These are phyloP conservation scores for Claviceps capensis DNA, from an alignment of 2,329 filamentous ascomycete species.

Conservation along the genomic window DNA sequence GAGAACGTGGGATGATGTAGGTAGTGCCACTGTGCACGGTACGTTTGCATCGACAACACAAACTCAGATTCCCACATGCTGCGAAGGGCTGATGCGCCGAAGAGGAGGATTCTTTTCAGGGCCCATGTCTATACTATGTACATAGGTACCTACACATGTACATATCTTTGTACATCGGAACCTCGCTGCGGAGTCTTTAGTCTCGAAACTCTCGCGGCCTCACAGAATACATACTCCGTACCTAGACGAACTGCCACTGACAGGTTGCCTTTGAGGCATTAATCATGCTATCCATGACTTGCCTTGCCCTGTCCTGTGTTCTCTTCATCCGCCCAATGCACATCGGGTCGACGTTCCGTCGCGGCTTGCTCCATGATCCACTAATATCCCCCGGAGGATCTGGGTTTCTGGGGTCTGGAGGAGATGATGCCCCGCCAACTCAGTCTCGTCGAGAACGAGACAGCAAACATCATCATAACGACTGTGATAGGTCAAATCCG, in stretches of 20 bases:
- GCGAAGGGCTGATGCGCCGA: neutral
- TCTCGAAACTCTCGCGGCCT: neutral
- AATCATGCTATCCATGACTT: neutral
- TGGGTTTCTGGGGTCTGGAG: neutral
- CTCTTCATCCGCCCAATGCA: neutral
- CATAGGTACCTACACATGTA: no score
- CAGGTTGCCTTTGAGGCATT: neutral
- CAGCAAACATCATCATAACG: neutral
- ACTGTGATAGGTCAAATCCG: neutral
- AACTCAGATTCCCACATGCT: neutral
- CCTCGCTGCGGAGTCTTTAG: neutral
- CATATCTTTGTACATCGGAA: neutral
- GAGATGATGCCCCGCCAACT: neutral
- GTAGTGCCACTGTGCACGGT: neutral
- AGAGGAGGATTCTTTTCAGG: neutral
- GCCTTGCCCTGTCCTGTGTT: neutral
- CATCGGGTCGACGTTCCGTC: neutral
- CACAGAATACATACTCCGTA: neutral
- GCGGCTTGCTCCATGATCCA: neutral
- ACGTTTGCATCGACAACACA: neutral
- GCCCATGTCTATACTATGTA: neutral
- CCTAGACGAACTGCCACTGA: neutral
- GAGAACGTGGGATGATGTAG: neutral
- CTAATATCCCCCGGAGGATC: neutral
- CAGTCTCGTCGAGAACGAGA: neutral